phyloP scores from a whole-genome alignment of 2,329 filamentous ascomycete species.

The Cyanodermella asteris region DNA sequence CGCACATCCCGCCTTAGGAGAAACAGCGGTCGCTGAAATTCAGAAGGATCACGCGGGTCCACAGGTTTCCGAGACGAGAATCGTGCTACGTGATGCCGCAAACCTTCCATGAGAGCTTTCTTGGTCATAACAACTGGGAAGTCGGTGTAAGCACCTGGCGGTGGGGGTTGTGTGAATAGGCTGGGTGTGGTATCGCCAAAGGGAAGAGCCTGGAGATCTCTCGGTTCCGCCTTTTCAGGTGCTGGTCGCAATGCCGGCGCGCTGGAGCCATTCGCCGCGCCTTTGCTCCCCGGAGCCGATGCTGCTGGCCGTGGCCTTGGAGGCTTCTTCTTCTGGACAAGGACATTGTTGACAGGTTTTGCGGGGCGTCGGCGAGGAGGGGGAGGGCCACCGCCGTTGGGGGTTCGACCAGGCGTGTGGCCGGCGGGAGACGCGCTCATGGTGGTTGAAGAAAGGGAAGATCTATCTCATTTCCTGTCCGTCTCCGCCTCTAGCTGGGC shows the following conservation, averaged over 20 bases:
- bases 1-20: slow-evolving; percentile 75
- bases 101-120: slow-evolving; percentile 51
- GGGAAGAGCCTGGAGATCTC: slow-evolving; percentile 2
- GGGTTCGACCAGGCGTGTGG: slow-evolving; percentile 23
- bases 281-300: slow-evolving; percentile 2
- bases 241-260: no score
- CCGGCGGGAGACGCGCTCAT: slow-evolving; percentile 19
- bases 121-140: slow-evolving; percentile 67
- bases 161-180: slow-evolving; percentile 20
- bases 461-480: no score
- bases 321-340: slow-evolving; percentile 21
- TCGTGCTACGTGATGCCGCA: slow-evolving; percentile 74
- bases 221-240: no score
- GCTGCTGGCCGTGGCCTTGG: no score
- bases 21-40: slow-evolving; percentile 73
- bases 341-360: slow-evolving; percentile 44
- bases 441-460: no score
- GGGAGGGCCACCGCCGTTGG: slow-evolving; percentile 22
- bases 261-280: slow-evolving; percentile 8
- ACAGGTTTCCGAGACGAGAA: slow-evolving; percentile 43
- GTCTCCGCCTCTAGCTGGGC: no score
- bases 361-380: slow-evolving; percentile 26
- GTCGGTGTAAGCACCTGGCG: slow-evolving; percentile 25
- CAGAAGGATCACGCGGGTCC: slow-evolving; percentile 51
- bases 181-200: slow-evolving; percentile 11